phyloP scores from a whole-genome alignment of 164 flowering plant species.

The Pachysandra terminalis region DNA sequence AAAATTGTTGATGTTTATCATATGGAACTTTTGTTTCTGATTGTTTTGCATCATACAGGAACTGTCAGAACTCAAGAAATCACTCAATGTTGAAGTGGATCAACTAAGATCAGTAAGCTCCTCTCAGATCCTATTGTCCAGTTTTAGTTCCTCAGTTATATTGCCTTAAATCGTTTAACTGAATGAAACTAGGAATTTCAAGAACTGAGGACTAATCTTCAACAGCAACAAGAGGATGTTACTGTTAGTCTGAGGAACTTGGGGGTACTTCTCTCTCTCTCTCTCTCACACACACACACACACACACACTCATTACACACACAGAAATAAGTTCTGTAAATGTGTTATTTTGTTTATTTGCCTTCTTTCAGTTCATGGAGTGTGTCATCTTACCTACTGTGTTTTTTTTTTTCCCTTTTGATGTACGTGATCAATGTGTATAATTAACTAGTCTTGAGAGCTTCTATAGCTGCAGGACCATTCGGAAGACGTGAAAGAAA shows the following conservation, averaged over 20 bases:
- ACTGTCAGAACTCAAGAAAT: constrained; percentile 73
- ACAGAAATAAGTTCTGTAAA: background rate
- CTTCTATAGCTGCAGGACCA: constrained; percentile 53
- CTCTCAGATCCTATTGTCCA: background rate
- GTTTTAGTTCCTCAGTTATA: background rate
- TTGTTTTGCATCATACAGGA: constrained; percentile 42
- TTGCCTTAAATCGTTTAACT: background rate
- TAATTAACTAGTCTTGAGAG: background rate
- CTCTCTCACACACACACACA: too few species aligned
- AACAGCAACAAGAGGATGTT: constrained; percentile 92
- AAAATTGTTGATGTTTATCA: background rate
- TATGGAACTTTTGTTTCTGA: constrained; percentile 2
- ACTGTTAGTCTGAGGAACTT: constrained; percentile 56
- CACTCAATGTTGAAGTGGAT: constrained; percentile 85
- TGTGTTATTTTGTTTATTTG: too few species aligned
- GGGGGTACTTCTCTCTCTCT: constrained; percentile 36
- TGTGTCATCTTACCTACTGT: background rate
- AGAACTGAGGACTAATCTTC: constrained; percentile 76
- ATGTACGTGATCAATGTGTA: background rate
- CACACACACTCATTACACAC: too few species aligned
- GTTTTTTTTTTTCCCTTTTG: background rate
- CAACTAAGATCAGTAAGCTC: constrained; percentile 71
- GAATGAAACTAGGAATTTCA: constrained; percentile 54
- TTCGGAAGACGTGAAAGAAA: constrained; percentile 34
- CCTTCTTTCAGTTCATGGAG: background rate